Evolutionary conservation across 2,329 filamentous ascomycete genomes (phyloP), one percentile per base, ranked within the genome.

Genomic region (Trichoderma endophyticum): DNA sequence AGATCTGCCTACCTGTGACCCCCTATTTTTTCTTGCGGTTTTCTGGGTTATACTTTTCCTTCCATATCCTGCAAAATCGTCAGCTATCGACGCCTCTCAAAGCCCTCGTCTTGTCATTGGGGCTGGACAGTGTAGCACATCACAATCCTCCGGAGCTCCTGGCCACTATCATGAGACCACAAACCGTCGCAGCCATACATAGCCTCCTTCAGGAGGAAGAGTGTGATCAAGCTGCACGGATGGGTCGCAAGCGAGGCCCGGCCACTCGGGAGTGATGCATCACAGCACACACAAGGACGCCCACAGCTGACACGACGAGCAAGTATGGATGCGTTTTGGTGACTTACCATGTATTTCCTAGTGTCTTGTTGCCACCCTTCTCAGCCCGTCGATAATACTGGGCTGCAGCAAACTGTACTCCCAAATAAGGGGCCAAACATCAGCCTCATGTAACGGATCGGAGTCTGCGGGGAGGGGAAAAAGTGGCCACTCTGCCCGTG

Each of bases 261-360:
- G 61, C 51, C 62, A 54, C 54, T 54, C 62, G 62, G 62, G 34
- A 60, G 48, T 28, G 61, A 60, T 64, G 60, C 36, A 54, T 36
- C 36, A 51, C n/a, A 59, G n/a, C 36, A 60, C 36, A 36, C 69
- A 65, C 61, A 32, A 26, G 21, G 21, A 32, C 51, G 54, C 69
- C 60, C 48, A 60, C 56, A 73, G 39, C 67, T 62, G 57, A 62
- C 57, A 54, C 57, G 57, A 72, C 60, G 69, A 73, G 57, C 26
- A 51, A 64, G 61, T 59, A 61, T 72, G 75, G 65, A 36, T 72
- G 64, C 69, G 71, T 61, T 54, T 34, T 64, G 65, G 30, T 64
- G 54, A 88, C 93, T 82, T 91, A 98, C 95, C 96, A 99, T 77
- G 93, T 92, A 84, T 98, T 98, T 74, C 96, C 96, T 75, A 98